Evolutionary conservation across 257 asterid genomes (phyloP), one percentile per base, ranked within the genome.

Genomic region (Lycium ferocissimum): DNA sequence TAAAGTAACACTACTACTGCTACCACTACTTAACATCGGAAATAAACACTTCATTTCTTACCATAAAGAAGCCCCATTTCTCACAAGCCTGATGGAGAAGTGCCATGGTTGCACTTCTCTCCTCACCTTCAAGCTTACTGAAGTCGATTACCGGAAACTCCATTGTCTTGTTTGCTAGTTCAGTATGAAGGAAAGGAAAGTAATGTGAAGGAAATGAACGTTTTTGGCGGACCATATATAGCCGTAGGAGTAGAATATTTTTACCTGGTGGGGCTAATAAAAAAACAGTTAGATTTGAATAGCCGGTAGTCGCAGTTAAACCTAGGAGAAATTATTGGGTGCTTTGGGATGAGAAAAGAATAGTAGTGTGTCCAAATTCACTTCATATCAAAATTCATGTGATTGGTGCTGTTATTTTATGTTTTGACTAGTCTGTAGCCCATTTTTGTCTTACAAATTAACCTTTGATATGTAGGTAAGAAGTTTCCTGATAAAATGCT

Each of bases 61-160:
- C 98, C 98, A 94, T 92, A 73, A 95, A 95, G 89, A 84, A 95
- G 49, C 98, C 98, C 98, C 98, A 95, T 87, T 94, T 94, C 85
- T 90, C 87, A 86, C 98, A 94, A 3, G 98, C 98, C 82, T 93
- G 93, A 71, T 95, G 98, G 84, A 94, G 93, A 84, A 92, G 95
- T 47, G 93, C 90, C 97, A 93, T 88, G 3, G 95, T 91, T 79
- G 84, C 90, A 67, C 92, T 84, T 89, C 95, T 90, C 87, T 88
- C 89, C 65, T 91, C 92, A 33, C 90, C 83, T 7, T 83, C 86
- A 47, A 95, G 87, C 89, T 89, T 84, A 12, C 88, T 88, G 81
- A 94, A 91, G 87, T 95, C 92, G 7, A 95, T 94, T 89, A 94
- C 97, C 2, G 98, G 98, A 83, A 94, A 93, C 75, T 92, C 98